These are phyloP conservation scores for Rhizophora mangle DNA, from an alignment of 345 rosid genomes.

Conservation along the genomic window DNA sequence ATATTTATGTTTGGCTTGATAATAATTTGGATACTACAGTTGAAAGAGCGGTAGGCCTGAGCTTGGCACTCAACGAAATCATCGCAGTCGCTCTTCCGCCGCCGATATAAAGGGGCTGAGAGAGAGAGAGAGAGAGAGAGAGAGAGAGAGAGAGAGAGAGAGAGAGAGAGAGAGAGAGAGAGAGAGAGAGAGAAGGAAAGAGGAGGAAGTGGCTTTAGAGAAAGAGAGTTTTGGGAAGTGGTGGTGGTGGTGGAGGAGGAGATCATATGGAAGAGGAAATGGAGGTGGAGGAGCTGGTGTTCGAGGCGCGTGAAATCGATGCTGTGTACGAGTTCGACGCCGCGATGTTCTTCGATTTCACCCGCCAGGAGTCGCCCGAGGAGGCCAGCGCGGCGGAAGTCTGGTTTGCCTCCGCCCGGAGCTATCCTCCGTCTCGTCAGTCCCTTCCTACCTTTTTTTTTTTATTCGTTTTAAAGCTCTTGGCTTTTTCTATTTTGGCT, in stretches of 20 bases:
- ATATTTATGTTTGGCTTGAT: background rate
- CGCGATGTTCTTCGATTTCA: constrained; percentile 68
- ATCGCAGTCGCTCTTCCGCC: background rate
- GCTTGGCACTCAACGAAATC: background rate
- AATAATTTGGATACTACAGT: constrained; percentile 6
- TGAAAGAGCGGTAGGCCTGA: background rate
- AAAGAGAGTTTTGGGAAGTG: background rate
- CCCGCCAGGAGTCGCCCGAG: constrained; percentile 48
- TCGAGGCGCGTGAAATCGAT: constrained; percentile 76
- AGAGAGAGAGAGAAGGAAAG: constrained; percentile 14
- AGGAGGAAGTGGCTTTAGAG: background rate
- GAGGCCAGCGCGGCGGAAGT: constrained; percentile 66
- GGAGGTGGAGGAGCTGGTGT: constrained; percentile 54
- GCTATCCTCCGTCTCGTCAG: constrained; percentile 92
- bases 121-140: background rate
- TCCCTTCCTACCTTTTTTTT: background rate
- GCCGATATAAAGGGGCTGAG: background rate
- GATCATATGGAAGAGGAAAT: constrained; percentile 31
- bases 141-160: constrained; percentile 19
- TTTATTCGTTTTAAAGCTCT: background rate
- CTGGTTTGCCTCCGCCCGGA: constrained; percentile 77
- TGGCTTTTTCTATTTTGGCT: background rate
- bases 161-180: constrained; percentile 1
- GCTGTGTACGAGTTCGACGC: constrained; percentile 91
- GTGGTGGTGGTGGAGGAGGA: background rate